Percentiles rank a stretch among this genome's conserved stretches.
These are phyloP conservation scores for Symmetrospora coprosmae DNA, from an alignment of 768 basidiomycete genomes.

Conservation along the genomic window DNA sequence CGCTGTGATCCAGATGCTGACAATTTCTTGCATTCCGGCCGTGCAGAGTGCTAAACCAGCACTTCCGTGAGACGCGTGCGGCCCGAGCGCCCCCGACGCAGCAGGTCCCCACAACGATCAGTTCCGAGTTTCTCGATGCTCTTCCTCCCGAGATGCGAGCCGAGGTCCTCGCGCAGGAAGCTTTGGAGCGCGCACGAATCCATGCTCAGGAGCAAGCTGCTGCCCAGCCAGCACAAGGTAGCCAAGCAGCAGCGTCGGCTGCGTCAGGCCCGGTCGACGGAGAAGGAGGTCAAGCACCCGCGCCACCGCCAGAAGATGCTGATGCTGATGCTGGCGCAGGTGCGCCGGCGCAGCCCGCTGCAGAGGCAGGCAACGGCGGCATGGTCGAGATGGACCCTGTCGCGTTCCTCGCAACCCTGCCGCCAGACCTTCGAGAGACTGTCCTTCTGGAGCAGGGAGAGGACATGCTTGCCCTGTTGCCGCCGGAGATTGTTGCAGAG, in stretches of 20 bases:
- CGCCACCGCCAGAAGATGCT: neutral
- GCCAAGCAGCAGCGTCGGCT: constrained; percentile 37
- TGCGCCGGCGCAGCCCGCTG: neutral
- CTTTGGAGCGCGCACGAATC: constrained; percentile 56
- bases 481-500: constrained; percentile 73
- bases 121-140: constrained; percentile 86
- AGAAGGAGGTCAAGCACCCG: constrained; percentile 30
- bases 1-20: neutral
- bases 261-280: constrained; percentile 32
- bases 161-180: constrained; percentile 91
- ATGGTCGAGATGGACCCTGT: constrained; percentile 71
- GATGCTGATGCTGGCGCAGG: neutral
- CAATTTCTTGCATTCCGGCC: neutral
- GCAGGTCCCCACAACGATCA: constrained; percentile 68
- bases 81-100: constrained; percentile 50
- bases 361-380: constrained; percentile 14
- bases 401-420: constrained; percentile 74
- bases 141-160: constrained; percentile 90
- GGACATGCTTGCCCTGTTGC: constrained; percentile 66
- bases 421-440: constrained; percentile 68
- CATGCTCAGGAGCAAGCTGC: constrained; percentile 24
- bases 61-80: constrained; percentile 78
- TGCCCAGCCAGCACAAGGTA: constrained; percentile 35
- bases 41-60: constrained; percentile 66
- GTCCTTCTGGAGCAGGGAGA: constrained; percentile 61